phyloP scores from a whole-genome alignment of 441 rosid species.

The Aleurites moluccanus region DNA sequence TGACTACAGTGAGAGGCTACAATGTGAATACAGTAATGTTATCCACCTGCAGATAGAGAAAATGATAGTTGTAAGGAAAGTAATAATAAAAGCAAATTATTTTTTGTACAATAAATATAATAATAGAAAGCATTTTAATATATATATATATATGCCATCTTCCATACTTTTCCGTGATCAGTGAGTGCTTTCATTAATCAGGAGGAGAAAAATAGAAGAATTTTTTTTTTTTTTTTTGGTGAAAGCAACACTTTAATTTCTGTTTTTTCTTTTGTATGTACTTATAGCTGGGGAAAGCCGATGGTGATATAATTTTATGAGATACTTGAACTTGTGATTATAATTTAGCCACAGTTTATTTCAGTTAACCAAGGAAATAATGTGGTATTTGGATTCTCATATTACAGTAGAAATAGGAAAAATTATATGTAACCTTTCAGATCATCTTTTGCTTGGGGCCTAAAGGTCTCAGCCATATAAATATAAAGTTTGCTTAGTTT shows the following conservation, averaged over 20 bases:
- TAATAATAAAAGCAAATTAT: not conserved
- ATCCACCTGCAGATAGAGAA: constrained; percentile 12
- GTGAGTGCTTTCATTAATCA: not conserved
- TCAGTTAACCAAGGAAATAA: not conserved
- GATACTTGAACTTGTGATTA: too few relatives aligned
- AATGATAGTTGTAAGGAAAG: not conserved
- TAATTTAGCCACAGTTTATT: not conserved
- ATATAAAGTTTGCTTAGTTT: not conserved
- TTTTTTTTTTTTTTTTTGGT: not conserved
- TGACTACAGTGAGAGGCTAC: constrained; percentile 6
- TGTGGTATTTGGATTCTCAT: not conserved
- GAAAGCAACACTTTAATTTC: too few relatives aligned
- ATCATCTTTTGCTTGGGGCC: not conserved
- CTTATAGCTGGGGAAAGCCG: too few relatives aligned
- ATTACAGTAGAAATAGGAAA: not conserved
- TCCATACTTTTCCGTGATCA: not conserved
- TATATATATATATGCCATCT: too few relatives aligned
- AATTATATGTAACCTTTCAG: too few relatives aligned
- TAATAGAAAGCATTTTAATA: not conserved
- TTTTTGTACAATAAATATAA: not conserved
- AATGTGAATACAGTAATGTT: constrained; percentile 2
- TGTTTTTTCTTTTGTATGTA: too few relatives aligned
- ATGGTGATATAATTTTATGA: too few relatives aligned
- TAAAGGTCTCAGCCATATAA: not conserved
- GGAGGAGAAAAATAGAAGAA: not conserved